Base-by-base conservation (phyloP, 83 land plant genomes). In the Isoetes engelmannii region DNA sequence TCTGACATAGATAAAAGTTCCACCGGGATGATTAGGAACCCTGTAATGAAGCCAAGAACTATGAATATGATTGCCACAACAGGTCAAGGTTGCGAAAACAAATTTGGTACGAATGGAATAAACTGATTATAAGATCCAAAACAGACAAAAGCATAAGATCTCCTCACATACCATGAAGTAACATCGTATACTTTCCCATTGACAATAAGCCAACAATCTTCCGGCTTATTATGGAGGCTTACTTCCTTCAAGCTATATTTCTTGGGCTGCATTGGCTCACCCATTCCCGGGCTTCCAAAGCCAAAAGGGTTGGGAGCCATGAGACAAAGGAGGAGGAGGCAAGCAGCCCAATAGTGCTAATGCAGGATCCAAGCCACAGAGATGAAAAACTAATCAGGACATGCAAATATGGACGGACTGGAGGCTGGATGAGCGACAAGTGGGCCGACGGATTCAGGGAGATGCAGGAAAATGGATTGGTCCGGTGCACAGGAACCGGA, bases 21-120 rank as follows among this genome's bases (percentile, higher is more conserved):
- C 63, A n/a, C 63, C 63, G 3, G 63, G 63, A 60, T 60, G 63
- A 13, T 2, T n/a, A 13, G 63, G 63, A 8, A 60, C 20, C 63
- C 63, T 60, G 20, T 20, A 60, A 13, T 8, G 54, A 0, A 51
- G 15, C 54, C 54, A 15, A 10, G n/a, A 51, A 12, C 54, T n/a
- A 51, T 51, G n/a, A 51, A 51, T 12, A 15, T 12, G 54, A 10
- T 51, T 8, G 63, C 63, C 17, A 60, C 20, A 51, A 51, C 12
- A 51, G 12, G 54, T 51, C 12, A 51, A 51, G n/a, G 54, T n/a
- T 51, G 54, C 54, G 15, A 10, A 3, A 12, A 51, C n/a, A 51
- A 51, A 12, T n/a, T 51, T 51, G 54, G n/a, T 51, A 51, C 15
- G 3, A 51, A 51, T 12, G 54, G 12, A 51, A 51, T 51, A 15